A percentile compares a stretch with the other conserved stretches of the same genome.
These are phyloP conservation scores for Meripilus lineatus DNA, from an alignment of 1,284 basidiomycete genomes.

Conservation along the genomic window DNA sequence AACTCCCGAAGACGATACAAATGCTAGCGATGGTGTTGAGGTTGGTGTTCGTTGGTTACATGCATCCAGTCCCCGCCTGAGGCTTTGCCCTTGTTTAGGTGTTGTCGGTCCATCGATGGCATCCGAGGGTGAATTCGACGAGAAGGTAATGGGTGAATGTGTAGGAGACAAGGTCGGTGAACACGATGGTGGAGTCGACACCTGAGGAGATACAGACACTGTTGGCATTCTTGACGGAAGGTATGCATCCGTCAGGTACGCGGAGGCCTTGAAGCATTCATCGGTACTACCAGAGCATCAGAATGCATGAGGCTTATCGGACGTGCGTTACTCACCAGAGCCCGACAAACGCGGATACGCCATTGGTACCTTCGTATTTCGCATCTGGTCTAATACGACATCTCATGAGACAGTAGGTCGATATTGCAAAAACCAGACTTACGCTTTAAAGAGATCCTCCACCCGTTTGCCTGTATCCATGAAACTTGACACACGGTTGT, in stretches of 20 bases:
- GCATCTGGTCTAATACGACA: constrained; percentile 37
- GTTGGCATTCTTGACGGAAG: constrained; percentile 13
- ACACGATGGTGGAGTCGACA: constrained; percentile 3
- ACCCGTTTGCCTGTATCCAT: constrained; percentile 58
- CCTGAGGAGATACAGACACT: constrained; percentile 1
- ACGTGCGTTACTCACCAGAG: constrained; percentile 42
- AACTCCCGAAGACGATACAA: no score
- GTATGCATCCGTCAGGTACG: constrained; percentile 62
- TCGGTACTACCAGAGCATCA: constrained; percentile 44
- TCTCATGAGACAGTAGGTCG: background rate
- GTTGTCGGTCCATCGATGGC: background rate
- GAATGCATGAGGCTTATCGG: background rate
- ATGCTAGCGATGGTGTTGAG: background rate
- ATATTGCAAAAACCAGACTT: background rate
- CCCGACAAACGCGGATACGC: constrained; percentile 61
- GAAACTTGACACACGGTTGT: constrained; percentile 61
- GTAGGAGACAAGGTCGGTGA: background rate
- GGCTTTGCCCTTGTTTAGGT: background rate
- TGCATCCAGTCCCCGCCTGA: background rate
- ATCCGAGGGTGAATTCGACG: background rate
- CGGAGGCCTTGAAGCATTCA: constrained; percentile 66
- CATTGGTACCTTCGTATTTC: constrained; percentile 60
- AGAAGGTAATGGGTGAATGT: background rate
- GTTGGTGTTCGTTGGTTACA: background rate
- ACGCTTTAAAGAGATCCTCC: constrained; percentile 29